phyloP scores from a whole-genome alignment of 1,284 basidiomycete genomes.

The Ceratobasidium sp. region DNA sequence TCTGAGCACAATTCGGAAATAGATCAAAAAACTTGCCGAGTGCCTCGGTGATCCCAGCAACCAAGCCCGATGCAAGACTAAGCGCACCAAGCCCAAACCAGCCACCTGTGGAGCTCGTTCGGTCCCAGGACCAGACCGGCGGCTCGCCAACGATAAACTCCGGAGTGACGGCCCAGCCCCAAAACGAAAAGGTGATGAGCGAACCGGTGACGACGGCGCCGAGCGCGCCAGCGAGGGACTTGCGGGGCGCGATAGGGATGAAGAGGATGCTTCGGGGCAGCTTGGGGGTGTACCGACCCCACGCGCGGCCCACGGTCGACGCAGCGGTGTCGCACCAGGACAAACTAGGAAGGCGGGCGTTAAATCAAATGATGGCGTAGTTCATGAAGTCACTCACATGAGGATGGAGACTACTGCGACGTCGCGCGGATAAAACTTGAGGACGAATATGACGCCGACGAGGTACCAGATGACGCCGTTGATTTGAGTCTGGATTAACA shows the following conservation, averaged over 20 bases:
- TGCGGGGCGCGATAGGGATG: conserved; percentile 84
- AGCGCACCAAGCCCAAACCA: conserved; percentile 71
- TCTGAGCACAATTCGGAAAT: background rate
- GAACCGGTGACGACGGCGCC: conserved; percentile 87
- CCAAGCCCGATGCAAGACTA: conserved; percentile 75
- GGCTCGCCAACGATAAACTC: conserved; percentile 49
- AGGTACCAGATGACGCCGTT: conserved; percentile 98
- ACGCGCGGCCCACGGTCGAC: conserved; percentile 90
- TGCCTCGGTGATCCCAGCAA: conserved; percentile 86
- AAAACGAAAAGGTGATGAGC: conserved; percentile 81
- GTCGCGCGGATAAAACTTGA: conserved; percentile 86
- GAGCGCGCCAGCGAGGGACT: conserved; percentile 87
- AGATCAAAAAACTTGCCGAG: conserved; percentile 69
- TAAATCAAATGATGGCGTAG: conserved; percentile 36
- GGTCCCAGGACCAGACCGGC: conserved; percentile 46
- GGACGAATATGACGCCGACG: conserved; percentile 86
- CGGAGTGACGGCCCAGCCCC: conserved; percentile 69
- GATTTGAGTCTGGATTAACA: conserved; percentile 66
- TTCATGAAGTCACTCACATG: conserved; percentile 70
- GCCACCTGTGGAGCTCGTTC: conserved; percentile 54
- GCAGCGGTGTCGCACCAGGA: conserved; percentile 98
- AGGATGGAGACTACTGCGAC: conserved; percentile 89
- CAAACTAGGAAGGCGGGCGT: conserved; percentile 66
- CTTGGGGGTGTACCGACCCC: conserved; percentile 79
- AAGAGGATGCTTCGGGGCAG: conserved; percentile 75